A percentile compares a stretch with the other conserved stretches of the same genome.
Evolutionary conservation across 306 rosid species (phyloP).

Genomic region (Prunus salicina): DNA sequence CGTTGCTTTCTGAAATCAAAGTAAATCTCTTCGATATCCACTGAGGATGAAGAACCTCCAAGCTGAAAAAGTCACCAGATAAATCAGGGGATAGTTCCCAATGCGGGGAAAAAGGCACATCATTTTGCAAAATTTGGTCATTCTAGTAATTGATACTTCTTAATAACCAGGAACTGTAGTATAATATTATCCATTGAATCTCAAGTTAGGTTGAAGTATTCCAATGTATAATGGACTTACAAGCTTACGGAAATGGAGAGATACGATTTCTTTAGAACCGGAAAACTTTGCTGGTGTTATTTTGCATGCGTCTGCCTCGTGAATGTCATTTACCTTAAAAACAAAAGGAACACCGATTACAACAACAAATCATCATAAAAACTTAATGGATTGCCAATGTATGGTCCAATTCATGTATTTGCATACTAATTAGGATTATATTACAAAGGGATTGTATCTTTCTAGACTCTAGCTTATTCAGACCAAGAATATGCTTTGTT

Average conservation of each 20-base stretch:
- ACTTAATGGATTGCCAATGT: background rate
- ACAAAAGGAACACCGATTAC: conserved; percentile 2
- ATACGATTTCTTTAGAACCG: conserved; percentile 85
- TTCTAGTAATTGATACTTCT: background rate
- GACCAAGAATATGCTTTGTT: background rate
- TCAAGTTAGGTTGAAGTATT: background rate
- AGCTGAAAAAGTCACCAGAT: conserved; percentile 42
- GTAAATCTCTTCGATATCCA: conserved; percentile 73
- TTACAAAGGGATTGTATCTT: background rate
- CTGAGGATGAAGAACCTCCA: conserved; percentile 55
- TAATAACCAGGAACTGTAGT: background rate
- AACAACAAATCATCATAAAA: background rate
- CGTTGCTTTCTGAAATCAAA: conserved; percentile 94
- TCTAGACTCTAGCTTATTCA: background rate
- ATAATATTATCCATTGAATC: background rate
- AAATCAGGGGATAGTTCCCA: conserved; percentile 11
- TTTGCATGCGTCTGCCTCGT: conserved; percentile 81
- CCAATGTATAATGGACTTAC: conserved; percentile 30
- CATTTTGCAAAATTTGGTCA: no score
- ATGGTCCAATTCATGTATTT: background rate
- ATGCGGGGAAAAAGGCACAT: background rate
- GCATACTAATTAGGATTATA: background rate
- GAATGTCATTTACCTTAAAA: conserved; percentile 69
- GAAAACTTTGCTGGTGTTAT: conserved; percentile 86
- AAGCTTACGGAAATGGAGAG: conserved; percentile 58